Conservation (phyloP, 768 basidiomycete species). For the Tubosaeta brunneosetosa region DNA sequence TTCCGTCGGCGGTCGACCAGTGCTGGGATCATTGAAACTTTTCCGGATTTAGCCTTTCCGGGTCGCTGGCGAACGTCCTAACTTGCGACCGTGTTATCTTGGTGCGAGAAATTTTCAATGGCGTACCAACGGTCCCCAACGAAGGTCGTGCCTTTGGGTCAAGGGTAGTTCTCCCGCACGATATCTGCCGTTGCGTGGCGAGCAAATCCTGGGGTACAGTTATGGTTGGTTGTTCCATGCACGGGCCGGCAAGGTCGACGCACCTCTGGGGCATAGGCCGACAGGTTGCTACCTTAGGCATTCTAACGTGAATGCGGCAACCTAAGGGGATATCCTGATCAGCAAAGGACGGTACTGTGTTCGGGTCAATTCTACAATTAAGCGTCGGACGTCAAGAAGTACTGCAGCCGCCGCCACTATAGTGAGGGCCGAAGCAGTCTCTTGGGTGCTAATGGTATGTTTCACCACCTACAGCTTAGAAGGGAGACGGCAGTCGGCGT, state of each 20-base stretch:
- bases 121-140: slow-evolving; percentile 34
- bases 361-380: neutral
- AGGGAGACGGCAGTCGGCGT: too few species aligned
- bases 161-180: slow-evolving; percentile 32
- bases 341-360: slow-evolving; percentile 34
- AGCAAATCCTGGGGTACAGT: slow-evolving; percentile 44
- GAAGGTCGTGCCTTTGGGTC: slow-evolving; percentile 37
- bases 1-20: slow-evolving; percentile 37
- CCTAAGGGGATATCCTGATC: slow-evolving; percentile 33
- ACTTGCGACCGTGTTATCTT: neutral
- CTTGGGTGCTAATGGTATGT: too few species aligned
- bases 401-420: slow-evolving; percentile 51
- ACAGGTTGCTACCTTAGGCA: slow-evolving; percentile 36
- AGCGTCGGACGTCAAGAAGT: neutral
- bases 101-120: too few species aligned
- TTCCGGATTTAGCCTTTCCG: slow-evolving; percentile 47
- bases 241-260: too few species aligned
- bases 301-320: slow-evolving; percentile 36
- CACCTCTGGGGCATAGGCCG: slow-evolving; percentile 19
- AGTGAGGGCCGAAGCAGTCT: too few species aligned
- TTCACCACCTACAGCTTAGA: too few species aligned
- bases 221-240: neutral
- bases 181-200: slow-evolving; percentile 62
- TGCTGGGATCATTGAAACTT: slow-evolving; percentile 50
- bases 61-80: slow-evolving; percentile 46